These are phyloP conservation scores for Chlamydomonas applanata DNA, from an alignment of 139 green algal species.

Conservation along the genomic window DNA sequence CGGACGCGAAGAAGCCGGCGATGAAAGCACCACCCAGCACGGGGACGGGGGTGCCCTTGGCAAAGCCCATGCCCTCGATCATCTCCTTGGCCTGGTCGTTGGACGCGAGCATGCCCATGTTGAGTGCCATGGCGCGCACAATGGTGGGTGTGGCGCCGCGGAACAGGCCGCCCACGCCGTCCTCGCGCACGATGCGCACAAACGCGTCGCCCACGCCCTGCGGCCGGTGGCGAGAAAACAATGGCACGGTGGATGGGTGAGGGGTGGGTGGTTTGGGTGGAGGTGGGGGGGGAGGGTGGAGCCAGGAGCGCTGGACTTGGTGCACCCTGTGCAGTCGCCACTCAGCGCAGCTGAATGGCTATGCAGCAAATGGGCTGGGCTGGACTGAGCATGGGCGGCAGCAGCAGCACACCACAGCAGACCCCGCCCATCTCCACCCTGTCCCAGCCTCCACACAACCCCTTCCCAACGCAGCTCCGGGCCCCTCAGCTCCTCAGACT, in stretches of 20 bases:
- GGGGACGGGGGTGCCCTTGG: slow-evolving; percentile 50
- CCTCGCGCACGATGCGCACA: slow-evolving; percentile 75
- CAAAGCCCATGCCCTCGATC: slow-evolving; percentile 72
- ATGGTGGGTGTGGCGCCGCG: slow-evolving; percentile 91
- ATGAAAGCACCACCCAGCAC: slow-evolving; percentile 74
- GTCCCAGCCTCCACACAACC: too few species aligned
- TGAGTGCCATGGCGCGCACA: slow-evolving; percentile 95
- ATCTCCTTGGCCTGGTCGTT: slow-evolving; percentile 98
- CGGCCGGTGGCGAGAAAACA: background rate
- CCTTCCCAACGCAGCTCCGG: too few species aligned
- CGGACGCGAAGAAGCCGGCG: slow-evolving; percentile 92
- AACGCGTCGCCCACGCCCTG: slow-evolving; percentile 72
- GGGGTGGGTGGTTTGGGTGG: too few species aligned
- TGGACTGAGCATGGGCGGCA: too few species aligned
- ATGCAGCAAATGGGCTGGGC: too few species aligned
- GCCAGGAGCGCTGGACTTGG: background rate
- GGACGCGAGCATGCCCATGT: slow-evolving; percentile 99
- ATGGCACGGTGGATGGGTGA: background rate
- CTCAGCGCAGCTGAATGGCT: too few species aligned
- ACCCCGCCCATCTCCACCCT: too few species aligned
- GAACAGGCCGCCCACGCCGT: slow-evolving; percentile 86
- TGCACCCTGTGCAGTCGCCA: too few species aligned
- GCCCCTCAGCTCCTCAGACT: too few species aligned
- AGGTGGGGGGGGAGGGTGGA: too few species aligned
- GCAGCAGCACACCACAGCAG: too few species aligned